These are phyloP conservation scores for Pyrenochaeta sp. DNA, from an alignment of 2,329 filamentous ascomycete genomes.

Conservation along the genomic window DNA sequence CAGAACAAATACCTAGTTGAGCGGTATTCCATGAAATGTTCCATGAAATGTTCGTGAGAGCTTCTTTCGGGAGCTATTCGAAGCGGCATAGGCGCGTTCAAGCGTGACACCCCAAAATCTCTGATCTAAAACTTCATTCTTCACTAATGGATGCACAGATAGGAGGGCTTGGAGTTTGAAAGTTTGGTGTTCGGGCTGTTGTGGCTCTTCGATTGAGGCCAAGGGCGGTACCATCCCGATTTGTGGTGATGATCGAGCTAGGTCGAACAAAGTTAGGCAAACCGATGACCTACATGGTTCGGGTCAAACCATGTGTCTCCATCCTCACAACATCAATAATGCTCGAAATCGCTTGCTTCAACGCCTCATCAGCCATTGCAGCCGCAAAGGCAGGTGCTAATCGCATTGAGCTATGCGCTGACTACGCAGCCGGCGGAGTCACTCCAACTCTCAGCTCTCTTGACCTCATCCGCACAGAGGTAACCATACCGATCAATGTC, in stretches of 20 bases:
- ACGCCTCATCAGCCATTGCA: slow-evolving; percentile 50
- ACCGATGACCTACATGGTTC: neutral
- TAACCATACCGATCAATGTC: slow-evolving; percentile 56
- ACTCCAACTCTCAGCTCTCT: slow-evolving; percentile 49
- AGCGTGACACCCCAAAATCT: too few species aligned
- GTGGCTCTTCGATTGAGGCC: too few species aligned
- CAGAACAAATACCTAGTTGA: too few species aligned
- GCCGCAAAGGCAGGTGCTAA: slow-evolving; percentile 56
- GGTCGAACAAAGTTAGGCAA: neutral
- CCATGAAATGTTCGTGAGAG: too few species aligned
- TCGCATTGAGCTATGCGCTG: slow-evolving; percentile 61
- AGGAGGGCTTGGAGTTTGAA: too few species aligned
- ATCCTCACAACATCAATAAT: slow-evolving; percentile 20
- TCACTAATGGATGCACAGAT: too few species aligned
- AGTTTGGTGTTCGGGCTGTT: too few species aligned
- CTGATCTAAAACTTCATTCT: too few species aligned
- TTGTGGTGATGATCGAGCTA: neutral
- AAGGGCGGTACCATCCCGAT: too few species aligned
- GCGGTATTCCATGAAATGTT: too few species aligned
- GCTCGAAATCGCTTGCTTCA: slow-evolving; percentile 63
- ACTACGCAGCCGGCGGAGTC: slow-evolving; percentile 52
- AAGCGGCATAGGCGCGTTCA: too few species aligned
- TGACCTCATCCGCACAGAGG: slow-evolving; percentile 31
- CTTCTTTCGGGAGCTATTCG: too few species aligned
- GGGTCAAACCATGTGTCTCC: neutral